phyloP scores from a whole-genome alignment of 1,284 basidiomycete genomes.

The Chondrostereum purpureum region DNA sequence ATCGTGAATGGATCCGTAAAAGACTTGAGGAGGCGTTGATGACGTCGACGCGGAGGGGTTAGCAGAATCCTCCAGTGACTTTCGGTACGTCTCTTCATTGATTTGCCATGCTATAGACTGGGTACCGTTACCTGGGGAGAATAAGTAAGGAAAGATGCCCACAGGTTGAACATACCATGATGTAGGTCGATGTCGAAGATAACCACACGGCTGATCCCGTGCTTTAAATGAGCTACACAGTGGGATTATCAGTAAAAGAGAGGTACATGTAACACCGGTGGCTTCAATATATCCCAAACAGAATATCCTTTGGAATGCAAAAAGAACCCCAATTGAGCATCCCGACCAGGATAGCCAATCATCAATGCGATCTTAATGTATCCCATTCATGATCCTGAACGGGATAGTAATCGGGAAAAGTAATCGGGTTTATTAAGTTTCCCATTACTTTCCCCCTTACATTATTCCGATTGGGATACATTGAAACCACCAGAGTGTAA shows the following conservation, averaged over 20 bases:
- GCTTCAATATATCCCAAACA: slow-evolving; percentile 3
- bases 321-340: too few relatives aligned
- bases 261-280: neutral
- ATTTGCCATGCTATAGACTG: slow-evolving; percentile 89
- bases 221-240: slow-evolving; percentile 68
- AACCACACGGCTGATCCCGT: slow-evolving; percentile 74
- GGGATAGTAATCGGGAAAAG: too few relatives aligned
- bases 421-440: too few relatives aligned
- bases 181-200: slow-evolving; percentile 95
- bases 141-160: neutral
- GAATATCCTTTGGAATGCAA: too few relatives aligned
- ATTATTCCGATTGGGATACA: neutral
- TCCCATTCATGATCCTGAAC: too few relatives aligned
- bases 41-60: slow-evolving; percentile 19
- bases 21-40: slow-evolving; percentile 47
- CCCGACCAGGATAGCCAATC: too few relatives aligned
- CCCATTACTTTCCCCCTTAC: neutral
- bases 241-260: too few relatives aligned
- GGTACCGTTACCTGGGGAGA: slow-evolving; percentile 76
- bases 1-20: slow-evolving; percentile 89
- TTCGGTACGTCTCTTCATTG: slow-evolving; percentile 79
- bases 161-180: slow-evolving; percentile 55
- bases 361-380: too few relatives aligned
- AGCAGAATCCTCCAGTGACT: slow-evolving; percentile 49
- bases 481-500: neutral